These are phyloP conservation scores for Geotrichum klebahnii DNA, from an alignment of 1,139 yeast species.

Conservation along the genomic window DNA sequence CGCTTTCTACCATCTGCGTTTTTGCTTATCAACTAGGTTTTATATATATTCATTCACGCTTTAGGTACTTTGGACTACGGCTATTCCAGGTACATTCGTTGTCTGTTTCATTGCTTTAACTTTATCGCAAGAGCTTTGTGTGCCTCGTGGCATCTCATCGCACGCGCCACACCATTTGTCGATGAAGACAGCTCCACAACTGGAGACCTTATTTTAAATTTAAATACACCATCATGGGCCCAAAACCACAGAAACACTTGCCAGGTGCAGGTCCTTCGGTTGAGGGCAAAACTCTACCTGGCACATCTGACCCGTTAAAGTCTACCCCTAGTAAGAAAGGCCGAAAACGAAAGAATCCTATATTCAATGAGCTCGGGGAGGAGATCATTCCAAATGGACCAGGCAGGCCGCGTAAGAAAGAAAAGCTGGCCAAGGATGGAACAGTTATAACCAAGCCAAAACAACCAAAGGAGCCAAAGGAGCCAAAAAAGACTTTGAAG, in stretches of 20 bases:
- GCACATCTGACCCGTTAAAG: neutral
- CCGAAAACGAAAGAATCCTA: conserved; percentile 21
- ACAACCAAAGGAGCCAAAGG: neutral
- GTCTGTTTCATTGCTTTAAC: too few species aligned
- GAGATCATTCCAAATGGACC: conserved; percentile 16
- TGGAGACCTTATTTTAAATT: neutral
- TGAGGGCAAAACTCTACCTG: conserved; percentile 8
- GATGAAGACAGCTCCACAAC: neutral
- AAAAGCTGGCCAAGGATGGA: conserved; percentile 10
- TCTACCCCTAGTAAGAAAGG: conserved; percentile 19
- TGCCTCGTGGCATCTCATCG: too few species aligned
- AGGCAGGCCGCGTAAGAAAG: conserved; percentile 20
- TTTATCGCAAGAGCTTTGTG: too few species aligned
- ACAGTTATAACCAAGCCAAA: conserved; percentile 4
- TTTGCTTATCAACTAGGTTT: too few species aligned
- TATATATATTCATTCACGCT: too few species aligned
- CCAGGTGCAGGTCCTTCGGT: conserved; percentile 4
- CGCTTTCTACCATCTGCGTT: too few species aligned
- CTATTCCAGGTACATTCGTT: too few species aligned
- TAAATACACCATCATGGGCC: conserved; percentile 6
- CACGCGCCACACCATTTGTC: neutral
- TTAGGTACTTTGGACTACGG: too few species aligned
- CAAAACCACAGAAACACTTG: conserved; percentile 10
- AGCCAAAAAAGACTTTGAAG: conserved; percentile 11
- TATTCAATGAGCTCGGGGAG: conserved; percentile 11